Percentiles rank a stretch among this genome's conserved stretches.
phyloP scores from a whole-genome alignment of 1,284 basidiomycete genomes.

The Farysia itapuensis region DNA sequence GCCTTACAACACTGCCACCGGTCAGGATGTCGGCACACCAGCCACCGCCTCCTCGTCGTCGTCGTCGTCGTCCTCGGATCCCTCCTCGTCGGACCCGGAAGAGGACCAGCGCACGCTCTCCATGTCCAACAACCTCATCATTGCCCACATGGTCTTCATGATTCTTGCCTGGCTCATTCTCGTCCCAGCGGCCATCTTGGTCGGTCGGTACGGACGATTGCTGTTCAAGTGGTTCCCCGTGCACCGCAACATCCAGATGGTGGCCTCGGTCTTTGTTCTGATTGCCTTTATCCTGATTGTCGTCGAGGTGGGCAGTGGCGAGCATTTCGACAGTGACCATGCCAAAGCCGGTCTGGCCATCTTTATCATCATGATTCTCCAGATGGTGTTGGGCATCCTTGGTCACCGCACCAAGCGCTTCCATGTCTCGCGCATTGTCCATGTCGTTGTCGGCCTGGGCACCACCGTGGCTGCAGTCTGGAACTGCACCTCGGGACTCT shows the following conservation, averaged over 20 bases:
- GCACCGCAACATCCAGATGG: constrained; percentile 65
- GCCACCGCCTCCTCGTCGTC: background rate
- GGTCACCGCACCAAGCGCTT: constrained; percentile 63
- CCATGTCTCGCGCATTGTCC: constrained; percentile 27
- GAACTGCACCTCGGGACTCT: constrained; percentile 31
- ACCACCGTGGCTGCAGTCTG: constrained; percentile 26
- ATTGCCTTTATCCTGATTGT: constrained; percentile 68
- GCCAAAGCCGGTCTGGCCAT: constrained; percentile 68
- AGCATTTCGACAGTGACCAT: constrained; percentile 19
- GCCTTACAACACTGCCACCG: constrained; percentile 15
- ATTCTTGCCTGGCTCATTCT: constrained; percentile 67
- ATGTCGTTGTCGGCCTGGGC: constrained; percentile 34
- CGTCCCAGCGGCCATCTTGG: constrained; percentile 67
- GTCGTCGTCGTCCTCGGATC: background rate
- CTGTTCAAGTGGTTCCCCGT: constrained; percentile 67
- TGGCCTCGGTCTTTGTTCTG: constrained; percentile 64
- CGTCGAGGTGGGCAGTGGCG: constrained; percentile 16
- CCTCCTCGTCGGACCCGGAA: background rate
- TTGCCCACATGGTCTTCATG: constrained; percentile 50
- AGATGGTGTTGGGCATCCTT: constrained; percentile 66
- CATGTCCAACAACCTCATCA: constrained; percentile 28
- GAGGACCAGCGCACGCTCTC: constrained; percentile 19
- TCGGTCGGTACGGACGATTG: constrained; percentile 68
- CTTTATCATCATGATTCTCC: constrained; percentile 68
- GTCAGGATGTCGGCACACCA: constrained; percentile 3